Base-by-base conservation (phyloP, 106 monocot species). In the Alisma plantagoaquatica region DNA sequence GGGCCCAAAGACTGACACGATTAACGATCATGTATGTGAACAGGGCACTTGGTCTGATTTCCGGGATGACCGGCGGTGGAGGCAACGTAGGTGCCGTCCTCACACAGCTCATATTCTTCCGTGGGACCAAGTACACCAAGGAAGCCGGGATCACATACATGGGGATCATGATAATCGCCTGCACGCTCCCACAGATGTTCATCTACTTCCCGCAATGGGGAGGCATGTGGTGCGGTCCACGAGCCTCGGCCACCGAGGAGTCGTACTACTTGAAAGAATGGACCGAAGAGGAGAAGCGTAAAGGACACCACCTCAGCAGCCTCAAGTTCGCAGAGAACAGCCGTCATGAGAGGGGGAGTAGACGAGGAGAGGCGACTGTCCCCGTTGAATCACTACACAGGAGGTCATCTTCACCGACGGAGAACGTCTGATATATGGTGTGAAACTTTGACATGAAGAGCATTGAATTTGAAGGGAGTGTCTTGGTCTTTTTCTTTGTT, bases 11-110 rank as follows among this genome's bases (percentile, higher is more conserved):
- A 19, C 7, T 27, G 11, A 20, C 21, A 46, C 7, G 29, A 47
- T 27, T 1, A 2, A 30, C 3, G 3, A 18, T 0, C 0, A 31
- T 1, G 1, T 50, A 3, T 7, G 2, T 46, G 24, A 32, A 49
- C 65, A 82, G 88, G 64, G 75, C 89, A 0, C 23, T 90, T 59
- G 89, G 89, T 9, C 1, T 90, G 10, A 53, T 77, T 0, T 84
- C 80, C 1, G 89, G 89, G 31, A 83, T 90, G 80, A 77, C 83
- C 1, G 89, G 89, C 25, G 89, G 76, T 5, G 83, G 89, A 1
- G 89, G 89, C 12, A 90, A 80, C 33, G 61, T 84, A 2, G 83
- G 89, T 3, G 89, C 89, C 0, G 89, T 84, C 2, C 0, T 90
- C 1, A 77, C 80, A 10, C 89, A 84, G 55, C 38, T 80, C 19